Base-by-base conservation (phyloP, 2,329 filamentous ascomycete genomes). In the Bisporella sp. region DNA sequence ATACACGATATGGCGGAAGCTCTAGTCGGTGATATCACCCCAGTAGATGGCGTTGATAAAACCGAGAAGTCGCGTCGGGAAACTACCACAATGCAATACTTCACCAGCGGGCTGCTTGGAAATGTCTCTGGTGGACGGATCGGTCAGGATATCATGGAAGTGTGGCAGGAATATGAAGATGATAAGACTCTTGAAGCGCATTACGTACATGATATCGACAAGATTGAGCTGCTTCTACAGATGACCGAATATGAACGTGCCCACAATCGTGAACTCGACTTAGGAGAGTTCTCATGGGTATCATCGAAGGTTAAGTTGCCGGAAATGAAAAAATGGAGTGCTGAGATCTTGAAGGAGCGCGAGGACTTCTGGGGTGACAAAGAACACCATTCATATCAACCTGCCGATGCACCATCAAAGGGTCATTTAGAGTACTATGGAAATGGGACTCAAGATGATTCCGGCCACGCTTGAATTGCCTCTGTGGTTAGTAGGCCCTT, bases 1-100 rank as follows among this genome's bases (percentile, higher is more conserved):
- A 75, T 99, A 42, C 93, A 99, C 73, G 93, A 99, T 71, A 96
- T 99, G 89, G 93, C 93, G 8, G 93, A 99, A 69, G 78, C 87
- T 4, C 75, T 99, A 1, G 93, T 99, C 12, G 93, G 93, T 51
- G 93, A 99, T 72, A 96, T 99, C 66, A 99, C 93, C 0, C 93
- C 93, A 0, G 84, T 93, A 4, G 93, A 99, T 65, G 81, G 83
- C 13, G 82, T 99, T 0, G 67, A 82, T 49, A 99, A 97, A 70
- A 69, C 76, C 3, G 93, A 99, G 71, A 99, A 99, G 77, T 87
- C 76, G 66, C 79, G 91, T 12, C 84, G 93, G 54, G 93, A 99
- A 69, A 78, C 84, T 0, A 80, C 84, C 44, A 95, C 90, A 1
- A 97, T 99, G 89, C 87, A 96, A 62, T 96, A 89, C 71, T 82